Percentiles rank a stretch among this genome's conserved stretches.
These are phyloP conservation scores for Vigna trinervia DNA, from an alignment of 306 rosid species.

Conservation along the genomic window DNA sequence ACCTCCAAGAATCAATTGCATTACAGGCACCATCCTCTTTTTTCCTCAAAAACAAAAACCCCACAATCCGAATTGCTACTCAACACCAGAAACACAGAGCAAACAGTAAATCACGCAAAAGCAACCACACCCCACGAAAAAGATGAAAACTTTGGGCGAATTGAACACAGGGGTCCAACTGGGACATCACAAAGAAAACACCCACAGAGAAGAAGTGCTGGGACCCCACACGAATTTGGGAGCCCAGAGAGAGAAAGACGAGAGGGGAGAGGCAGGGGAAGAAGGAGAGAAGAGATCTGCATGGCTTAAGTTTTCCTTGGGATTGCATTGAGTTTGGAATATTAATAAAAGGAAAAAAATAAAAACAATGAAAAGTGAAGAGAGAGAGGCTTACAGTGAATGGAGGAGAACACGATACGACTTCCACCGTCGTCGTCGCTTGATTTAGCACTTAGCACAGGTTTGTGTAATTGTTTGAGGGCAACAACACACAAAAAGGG, in stretches of 20 bases:
- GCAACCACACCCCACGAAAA: conserved; percentile 27
- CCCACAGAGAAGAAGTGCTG: background rate
- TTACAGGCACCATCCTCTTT: background rate
- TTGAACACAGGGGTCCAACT: conserved; percentile 40
- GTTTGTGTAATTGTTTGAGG: conserved; percentile 44
- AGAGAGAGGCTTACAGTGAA: conserved; percentile 51
- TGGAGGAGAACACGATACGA: conserved; percentile 63
- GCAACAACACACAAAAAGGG: conserved; percentile 41
- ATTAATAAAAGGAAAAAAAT: background rate
- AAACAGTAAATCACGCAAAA: conserved; percentile 33
- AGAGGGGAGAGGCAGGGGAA: background rate
- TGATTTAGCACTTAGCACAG: conserved; percentile 45
- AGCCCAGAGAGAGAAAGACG: conserved; percentile 21
- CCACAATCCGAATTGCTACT: conserved; percentile 13
- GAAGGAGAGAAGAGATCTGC: conserved; percentile 47
- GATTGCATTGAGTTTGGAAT: conserved; percentile 49
- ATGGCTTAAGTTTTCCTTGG: conserved; percentile 39
- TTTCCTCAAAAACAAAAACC: conserved; percentile 16
- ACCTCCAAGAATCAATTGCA: conserved; percentile 2
- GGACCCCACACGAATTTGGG: conserved; percentile 34
- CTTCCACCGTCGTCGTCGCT: conserved; percentile 68
- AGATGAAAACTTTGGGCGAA: conserved; percentile 28
- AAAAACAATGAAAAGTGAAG: conserved; percentile 24
- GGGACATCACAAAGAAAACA: conserved; percentile 20
- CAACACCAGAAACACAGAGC: conserved; percentile 11